Base-by-base conservation (phyloP, 2,329 filamentous ascomycete genomes). In the Venturiaceae sp. region DNA sequence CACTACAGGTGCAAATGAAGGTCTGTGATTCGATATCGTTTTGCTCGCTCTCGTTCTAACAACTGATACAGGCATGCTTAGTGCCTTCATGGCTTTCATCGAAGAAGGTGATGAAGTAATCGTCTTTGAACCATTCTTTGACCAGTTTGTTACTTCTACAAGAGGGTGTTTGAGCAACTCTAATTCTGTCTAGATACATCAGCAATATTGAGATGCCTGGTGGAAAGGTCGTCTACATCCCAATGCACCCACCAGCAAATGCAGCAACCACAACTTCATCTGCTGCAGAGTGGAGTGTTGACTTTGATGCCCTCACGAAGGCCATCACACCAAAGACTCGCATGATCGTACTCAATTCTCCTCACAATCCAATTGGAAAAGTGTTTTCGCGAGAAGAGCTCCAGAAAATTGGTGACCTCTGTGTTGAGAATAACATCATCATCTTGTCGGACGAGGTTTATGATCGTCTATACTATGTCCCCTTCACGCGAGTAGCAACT, bases 201-300 rank as follows among this genome's bases (percentile, higher is more conserved):
- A 91, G 87, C 78, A 99, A 99, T 74, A 97, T 99, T 63, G 89
- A 96, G 73, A 97, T 99, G 92, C 86, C 94, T 0, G 94, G 94
- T 55, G 94, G 94, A 64, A 95, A 87, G 70, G 90, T 97, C 63
- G 87, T 92, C 65, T 97, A 96, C 69, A 92, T 97, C 26, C 92
- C 94, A n/a, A 79, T 99, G 70, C 88, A 94, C 62, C 92, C 94
- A 30, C 94, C 94, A 9, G 80, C 82, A 63, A 85, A 90, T 50
- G 94, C 94, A 55, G 87, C 84, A 4, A 83, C 80, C 39, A 83
- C 85, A 72, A 95, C 89, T 0, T 90, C 90, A 0, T 91, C 90
- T 5, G 91, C 94, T 1, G 84, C 83, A 3, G 89, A 96, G 65
- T 99, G 94, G 94, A 84, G 80, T 1, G 81, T 99, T 57, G 85